phyloP scores from a whole-genome alignment of 2,329 filamentous ascomycete species.

The Diaporthe nobilis region DNA sequence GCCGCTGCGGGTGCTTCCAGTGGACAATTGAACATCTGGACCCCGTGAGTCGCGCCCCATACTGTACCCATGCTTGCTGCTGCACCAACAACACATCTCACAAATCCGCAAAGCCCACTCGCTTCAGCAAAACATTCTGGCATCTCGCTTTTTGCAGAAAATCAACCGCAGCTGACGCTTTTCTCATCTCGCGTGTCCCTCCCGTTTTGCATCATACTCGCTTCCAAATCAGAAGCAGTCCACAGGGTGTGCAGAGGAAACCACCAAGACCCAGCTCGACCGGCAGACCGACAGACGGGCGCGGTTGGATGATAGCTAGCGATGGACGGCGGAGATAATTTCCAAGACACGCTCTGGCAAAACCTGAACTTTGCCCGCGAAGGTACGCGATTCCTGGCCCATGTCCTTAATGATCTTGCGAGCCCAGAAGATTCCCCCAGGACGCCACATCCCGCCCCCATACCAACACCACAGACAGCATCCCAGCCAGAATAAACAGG shows the following conservation, averaged over 20 bases:
- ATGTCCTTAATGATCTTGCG: too few species aligned
- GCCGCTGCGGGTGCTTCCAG: not conserved
- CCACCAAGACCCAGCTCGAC: not conserved
- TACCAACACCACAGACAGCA: not conserved
- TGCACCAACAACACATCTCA: conserved; percentile 16
- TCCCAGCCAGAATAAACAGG: not conserved
- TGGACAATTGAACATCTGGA: conserved; percentile 18
- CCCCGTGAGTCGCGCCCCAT: conserved; percentile 17
- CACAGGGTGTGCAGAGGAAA: not conserved
- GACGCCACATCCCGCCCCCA: not conserved
- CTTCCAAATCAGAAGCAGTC: not conserved
- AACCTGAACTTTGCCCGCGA: conserved; percentile 38
- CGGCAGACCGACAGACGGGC: not conserved
- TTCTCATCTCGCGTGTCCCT: not conserved
- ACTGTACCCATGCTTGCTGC: not conserved
- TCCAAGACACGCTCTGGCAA: conserved; percentile 36
- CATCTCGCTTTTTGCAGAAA: not conserved
- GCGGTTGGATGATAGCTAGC: not conserved
- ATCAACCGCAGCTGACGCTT: not conserved
- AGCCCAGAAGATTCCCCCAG: not conserved
- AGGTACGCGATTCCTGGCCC: conserved; percentile 19
- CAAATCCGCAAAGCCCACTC: conserved; percentile 1
- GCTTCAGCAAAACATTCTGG: conserved; percentile 8
- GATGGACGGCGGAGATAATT: conserved; percentile 39
- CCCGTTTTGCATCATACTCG: not conserved